These are phyloP conservation scores for Arabidopsis suecica DNA, from an alignment of 345 rosid species.

Conservation along the genomic window DNA sequence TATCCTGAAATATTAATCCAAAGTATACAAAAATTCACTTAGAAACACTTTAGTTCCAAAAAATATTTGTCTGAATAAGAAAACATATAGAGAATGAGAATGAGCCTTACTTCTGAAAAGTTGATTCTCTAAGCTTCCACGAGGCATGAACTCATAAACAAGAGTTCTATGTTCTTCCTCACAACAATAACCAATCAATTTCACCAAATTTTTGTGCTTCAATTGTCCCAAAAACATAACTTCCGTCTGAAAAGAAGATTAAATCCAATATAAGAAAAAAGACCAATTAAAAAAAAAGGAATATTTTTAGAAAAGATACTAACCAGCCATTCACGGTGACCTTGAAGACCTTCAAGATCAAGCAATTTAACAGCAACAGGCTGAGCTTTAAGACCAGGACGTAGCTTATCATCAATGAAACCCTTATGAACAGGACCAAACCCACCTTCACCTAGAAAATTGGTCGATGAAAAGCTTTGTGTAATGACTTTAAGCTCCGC, in stretches of 20 bases:
- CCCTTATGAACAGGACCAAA: constrained; percentile 93
- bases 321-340: constrained; percentile 95
- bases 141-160: constrained; percentile 90
- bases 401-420: constrained; percentile 82
- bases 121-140: constrained; percentile 94
- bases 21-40: background rate
- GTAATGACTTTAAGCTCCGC: constrained; percentile 82
- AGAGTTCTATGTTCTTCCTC: constrained; percentile 86
- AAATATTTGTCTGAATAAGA: background rate
- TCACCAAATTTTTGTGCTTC: constrained; percentile 82
- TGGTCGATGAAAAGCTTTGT: constrained; percentile 69
- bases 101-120: constrained; percentile 72
- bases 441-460: constrained; percentile 89
- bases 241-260: constrained; percentile 61
- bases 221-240: constrained; percentile 83
- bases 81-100: background rate
- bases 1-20: constrained; percentile 53
- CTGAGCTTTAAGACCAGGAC: constrained; percentile 81
- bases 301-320: constrained; percentile 28
- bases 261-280: background rate
- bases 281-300: background rate
- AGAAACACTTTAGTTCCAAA: background rate
- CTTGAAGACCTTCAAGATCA: constrained; percentile 85
- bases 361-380: constrained; percentile 88
- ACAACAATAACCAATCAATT: constrained; percentile 85